Percentiles rank a stretch among this genome's conserved stretches.
Evolutionary conservation across 2,329 filamentous ascomycete genomes (phyloP).

Genomic region (Aspergillus puulaauensis): DNA sequence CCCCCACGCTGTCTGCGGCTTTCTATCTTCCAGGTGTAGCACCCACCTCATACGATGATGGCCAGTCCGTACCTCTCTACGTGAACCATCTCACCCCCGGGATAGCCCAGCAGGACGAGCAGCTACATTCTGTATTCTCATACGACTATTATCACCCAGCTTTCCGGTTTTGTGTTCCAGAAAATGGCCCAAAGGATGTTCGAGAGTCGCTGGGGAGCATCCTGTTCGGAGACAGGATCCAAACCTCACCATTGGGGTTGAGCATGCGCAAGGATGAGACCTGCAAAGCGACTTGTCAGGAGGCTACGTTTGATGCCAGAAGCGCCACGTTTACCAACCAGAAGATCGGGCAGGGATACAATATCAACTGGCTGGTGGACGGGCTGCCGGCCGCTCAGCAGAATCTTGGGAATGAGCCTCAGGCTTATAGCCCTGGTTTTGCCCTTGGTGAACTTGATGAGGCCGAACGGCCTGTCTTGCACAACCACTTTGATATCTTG

Average conservation of each 20-base stretch:
- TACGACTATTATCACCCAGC: slow-evolving; percentile 92
- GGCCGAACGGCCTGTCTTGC: slow-evolving; percentile 62
- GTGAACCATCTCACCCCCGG: slow-evolving; percentile 93
- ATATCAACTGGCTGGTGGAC: slow-evolving; percentile 93
- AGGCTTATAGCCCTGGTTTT: slow-evolving; percentile 92
- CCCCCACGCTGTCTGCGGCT: slow-evolving; percentile 52
- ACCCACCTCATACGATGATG: slow-evolving; percentile 82
- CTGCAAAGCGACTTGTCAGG: slow-evolving; percentile 76
- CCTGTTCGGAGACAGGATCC: slow-evolving; percentile 93
- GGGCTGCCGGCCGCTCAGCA: slow-evolving; percentile 87
- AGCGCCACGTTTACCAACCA: slow-evolving; percentile 78
- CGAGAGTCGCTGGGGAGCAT: slow-evolving; percentile 94
- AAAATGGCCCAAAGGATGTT: slow-evolving; percentile 73
- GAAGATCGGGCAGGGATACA: slow-evolving; percentile 81
- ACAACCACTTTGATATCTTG: slow-evolving; percentile 94
- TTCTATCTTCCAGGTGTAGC: slow-evolving; percentile 98
- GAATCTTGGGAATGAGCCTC: slow-evolving; percentile 73
- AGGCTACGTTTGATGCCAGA: slow-evolving; percentile 63
- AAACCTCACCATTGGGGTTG: slow-evolving; percentile 90
- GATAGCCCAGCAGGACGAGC: slow-evolving; percentile 71
- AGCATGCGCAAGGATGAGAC: slow-evolving; percentile 83
- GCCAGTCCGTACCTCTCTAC: slow-evolving; percentile 78
- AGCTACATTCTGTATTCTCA: slow-evolving; percentile 87
- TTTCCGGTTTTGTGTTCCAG: slow-evolving; percentile 85
- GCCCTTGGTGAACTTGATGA: slow-evolving; percentile 64